Conservation (phyloP, 768 basidiomycete species). For the Gelatoporia subvermispora region DNA sequence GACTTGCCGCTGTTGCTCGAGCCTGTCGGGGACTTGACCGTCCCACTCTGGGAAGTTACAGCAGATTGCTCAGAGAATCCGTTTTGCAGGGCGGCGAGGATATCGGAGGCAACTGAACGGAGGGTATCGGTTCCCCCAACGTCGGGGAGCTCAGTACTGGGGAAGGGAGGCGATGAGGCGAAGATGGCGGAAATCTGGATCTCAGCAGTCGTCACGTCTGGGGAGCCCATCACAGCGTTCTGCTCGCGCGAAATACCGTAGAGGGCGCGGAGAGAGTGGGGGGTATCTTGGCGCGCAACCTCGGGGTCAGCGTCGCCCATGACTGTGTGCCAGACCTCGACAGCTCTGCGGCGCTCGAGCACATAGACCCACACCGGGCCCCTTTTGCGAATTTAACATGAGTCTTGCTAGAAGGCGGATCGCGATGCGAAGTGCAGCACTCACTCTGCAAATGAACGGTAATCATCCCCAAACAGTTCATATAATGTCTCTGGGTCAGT, state of each 20-base stretch:
- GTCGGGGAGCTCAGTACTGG: slow-evolving; percentile 56
- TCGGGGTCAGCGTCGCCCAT: slow-evolving; percentile 67
- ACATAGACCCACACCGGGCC: slow-evolving; percentile 92
- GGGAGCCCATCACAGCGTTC: slow-evolving; percentile 72
- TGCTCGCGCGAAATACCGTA: slow-evolving; percentile 52
- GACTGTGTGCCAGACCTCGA: slow-evolving; percentile 74
- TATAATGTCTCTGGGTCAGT: slow-evolving; percentile 75
- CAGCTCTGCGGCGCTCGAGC: slow-evolving; percentile 75
- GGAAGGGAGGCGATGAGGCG: slow-evolving; percentile 79
- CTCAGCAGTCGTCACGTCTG: slow-evolving; percentile 65
- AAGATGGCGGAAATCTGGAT: slow-evolving; percentile 76
- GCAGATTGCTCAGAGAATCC: slow-evolving; percentile 32
- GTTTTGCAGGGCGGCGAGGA: slow-evolving; percentile 38
- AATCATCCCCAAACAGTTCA: slow-evolving; percentile 78
- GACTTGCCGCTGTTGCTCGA: slow-evolving; percentile 41
- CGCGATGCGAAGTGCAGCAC: slow-evolving; percentile 25
- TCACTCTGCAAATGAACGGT: slow-evolving; percentile 71
- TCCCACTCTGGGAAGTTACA: slow-evolving; percentile 30
- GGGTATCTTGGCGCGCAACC: slow-evolving; percentile 46
- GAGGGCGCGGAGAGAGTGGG: slow-evolving; percentile 66
- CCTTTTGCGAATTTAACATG: slow-evolving; percentile 29
- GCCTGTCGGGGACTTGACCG: slow-evolving; percentile 40
- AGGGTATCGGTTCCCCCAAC: slow-evolving; percentile 27
- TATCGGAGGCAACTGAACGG: slow-evolving; percentile 42
- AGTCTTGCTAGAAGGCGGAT: not conserved